Evolutionary conservation across 2,329 filamentous ascomycete species (phyloP), one percentile per base, ranked within the genome.

Genomic region (Stagonosporopsis tanaceti): DNA sequence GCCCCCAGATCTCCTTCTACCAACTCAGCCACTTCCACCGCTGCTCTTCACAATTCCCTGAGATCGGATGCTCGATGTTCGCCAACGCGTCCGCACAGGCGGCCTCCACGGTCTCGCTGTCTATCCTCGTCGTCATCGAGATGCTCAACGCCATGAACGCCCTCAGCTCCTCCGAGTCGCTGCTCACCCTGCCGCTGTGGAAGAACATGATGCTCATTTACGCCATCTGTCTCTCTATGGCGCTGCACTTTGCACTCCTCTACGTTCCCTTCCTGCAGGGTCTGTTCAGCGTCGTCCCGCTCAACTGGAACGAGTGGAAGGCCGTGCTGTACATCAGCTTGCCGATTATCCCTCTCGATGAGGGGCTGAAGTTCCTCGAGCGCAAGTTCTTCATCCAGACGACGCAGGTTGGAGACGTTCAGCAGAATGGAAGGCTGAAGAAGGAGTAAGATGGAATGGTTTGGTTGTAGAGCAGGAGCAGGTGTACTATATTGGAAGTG

Each of bases 81-180:
- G 80, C 84, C 64, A 89, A 97, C 72, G 85, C 92, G 64, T 89
- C 91, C 83, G 88, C 93, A 66, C 93, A 94, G 79, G 87, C 93
- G 5, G 95, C 93, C 2, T 97, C 93, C 20, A 99, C 95, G 1
- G 88, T 99, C 27, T 97, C 93, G 6, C 85, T 99, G 60, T 96
- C 92, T 35, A 88, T 89, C 70, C 85, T 99, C 17, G 95, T 99
- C 42, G 93, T 97, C 59, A 98, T 99, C 72, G 95, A 99, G 81
- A 99, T 99, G 95, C 86, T 99, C 75, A 99, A 99, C 79, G 95
- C 95, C 68, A 94, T 98, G 90, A 99, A 99, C 75, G 95, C 94
- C 0, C 85, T 99, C 30, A 97, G 93, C 1, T 97, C 93, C 0
- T 96, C 92, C 77, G 95, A 99, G 79, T 96, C 92, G 15, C 87